These are phyloP conservation scores for Acanthamoeba lenticulata DNA, from an alignment of 208 protist genomes.

Conservation along the genomic window DNA sequence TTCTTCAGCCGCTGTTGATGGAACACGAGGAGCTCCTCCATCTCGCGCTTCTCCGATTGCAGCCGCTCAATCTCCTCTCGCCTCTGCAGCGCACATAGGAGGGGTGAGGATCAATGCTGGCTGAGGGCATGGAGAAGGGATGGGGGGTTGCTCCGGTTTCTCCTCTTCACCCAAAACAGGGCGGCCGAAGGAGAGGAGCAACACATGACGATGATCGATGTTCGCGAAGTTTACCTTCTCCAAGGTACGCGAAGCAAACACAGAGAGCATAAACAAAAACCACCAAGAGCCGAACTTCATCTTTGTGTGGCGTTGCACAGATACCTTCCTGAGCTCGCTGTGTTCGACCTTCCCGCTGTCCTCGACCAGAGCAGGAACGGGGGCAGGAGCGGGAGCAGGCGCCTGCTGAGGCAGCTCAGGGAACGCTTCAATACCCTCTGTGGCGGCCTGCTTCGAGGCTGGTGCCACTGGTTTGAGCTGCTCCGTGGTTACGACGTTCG, in stretches of 20 bases:
- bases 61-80: neutral
- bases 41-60: neutral
- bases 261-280: constrained; percentile 49
- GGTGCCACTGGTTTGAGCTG: neutral
- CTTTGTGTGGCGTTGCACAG: neutral
- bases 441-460: neutral
- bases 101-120: neutral
- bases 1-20: constrained; percentile 29
- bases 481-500: neutral
- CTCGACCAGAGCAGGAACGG: neutral
- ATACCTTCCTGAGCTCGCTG: constrained; percentile 24
- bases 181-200: neutral
- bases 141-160: too few species aligned
- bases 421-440: neutral
- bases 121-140: too few species aligned
- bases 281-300: constrained; percentile 52
- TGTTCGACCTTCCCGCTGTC: neutral
- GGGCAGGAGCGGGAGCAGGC: neutral
- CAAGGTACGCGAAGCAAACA: constrained; percentile 20
- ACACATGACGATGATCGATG: neutral
- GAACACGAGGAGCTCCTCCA: neutral
- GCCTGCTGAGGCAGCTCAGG: neutral
- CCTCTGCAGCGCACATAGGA: neutral
- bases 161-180: neutral
- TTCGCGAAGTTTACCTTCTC: constrained; percentile 24